A percentile compares a stretch with the other conserved stretches of the same genome.
Evolutionary conservation across 257 asterid genomes (phyloP).

Genomic region (Primulina huaijiensis): DNA sequence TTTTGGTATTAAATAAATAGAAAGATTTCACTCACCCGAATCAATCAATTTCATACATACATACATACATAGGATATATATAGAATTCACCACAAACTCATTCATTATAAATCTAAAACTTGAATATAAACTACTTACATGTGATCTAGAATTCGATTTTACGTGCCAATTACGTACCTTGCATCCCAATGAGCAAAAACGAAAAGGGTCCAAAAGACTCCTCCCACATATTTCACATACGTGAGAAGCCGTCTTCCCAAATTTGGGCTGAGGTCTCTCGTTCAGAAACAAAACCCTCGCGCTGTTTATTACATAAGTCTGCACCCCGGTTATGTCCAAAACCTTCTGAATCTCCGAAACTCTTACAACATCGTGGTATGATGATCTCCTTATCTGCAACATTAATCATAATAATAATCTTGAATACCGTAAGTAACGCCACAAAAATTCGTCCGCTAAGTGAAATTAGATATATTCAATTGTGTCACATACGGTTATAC

Average conservation of each 20-base stretch:
- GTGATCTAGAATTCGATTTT: background rate
- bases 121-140: too few species aligned
- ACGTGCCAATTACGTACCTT: conserved; percentile 47
- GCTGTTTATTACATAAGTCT: conserved; percentile 89
- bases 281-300: conserved; percentile 93
- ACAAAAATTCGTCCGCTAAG: background rate
- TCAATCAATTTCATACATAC: background rate
- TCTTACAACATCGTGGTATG: conserved; percentile 95
- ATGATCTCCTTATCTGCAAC: conserved; percentile 80
- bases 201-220: conserved; percentile 78
- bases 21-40: background rate
- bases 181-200: conserved; percentile 91
- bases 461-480: background rate
- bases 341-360: conserved; percentile 89
- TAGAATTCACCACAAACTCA: background rate
- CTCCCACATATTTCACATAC: conserved; percentile 83
- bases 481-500: background rate
- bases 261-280: conserved; percentile 87
- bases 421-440: background rate
- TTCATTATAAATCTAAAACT: too few species aligned
- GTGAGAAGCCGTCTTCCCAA: conserved; percentile 75
- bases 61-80: too few species aligned
- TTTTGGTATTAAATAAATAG: background rate
- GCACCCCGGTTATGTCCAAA: conserved; percentile 85
- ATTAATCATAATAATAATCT: background rate